Base-by-base conservation (phyloP, 2,329 filamentous ascomycete species). In the Cladophialophora bantiana region DNA sequence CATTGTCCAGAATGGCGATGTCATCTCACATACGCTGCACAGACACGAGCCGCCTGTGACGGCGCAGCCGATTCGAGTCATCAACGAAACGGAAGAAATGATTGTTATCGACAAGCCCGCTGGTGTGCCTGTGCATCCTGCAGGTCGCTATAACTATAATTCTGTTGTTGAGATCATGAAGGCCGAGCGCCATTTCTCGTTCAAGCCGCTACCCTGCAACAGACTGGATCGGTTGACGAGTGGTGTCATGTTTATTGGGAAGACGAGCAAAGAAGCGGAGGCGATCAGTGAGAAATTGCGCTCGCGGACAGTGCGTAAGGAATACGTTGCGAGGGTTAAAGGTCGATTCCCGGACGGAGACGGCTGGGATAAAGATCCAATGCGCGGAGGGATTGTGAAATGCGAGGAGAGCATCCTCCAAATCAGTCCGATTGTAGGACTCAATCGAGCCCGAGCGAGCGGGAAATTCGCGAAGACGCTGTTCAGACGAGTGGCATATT, bases 91-190 rank as follows among this genome's bases (percentile, higher is more conserved):
- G 73, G 88, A 96, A 54, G 90, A 94, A 72, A 90, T 99, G 83
- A 90, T 99, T 66, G 94, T 98, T 68, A 96, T 99, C 77, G 93
- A 97, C 81, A 99, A 99, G 79, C 95, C 95, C 0, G 90, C 94
- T 0, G 95, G 95, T 6, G 89, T 99, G 48, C 95, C 95, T 0
- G 95, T 99, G 0, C 95, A 99, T 78, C 92, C 95, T 5, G 94
- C 95, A 0, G 95, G 95, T 5, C 89, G 95, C 57, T 99, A 99
- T 83, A 93, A 94, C 78, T 96, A 91, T 83, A 99, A 99, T 80
- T 94, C 92, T 0, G 87, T 99, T 54, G 86, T 96, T 45, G 94
- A 98, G 82, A 97, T 99, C 72, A 90, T 99, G 87, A 89, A 91
- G 72, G 87, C 91, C 2, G 91, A 97, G 75, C 80, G 87, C 42